Conservation (phyloP, 768 basidiomycete genomes). For the Pisolithus albus region DNA sequence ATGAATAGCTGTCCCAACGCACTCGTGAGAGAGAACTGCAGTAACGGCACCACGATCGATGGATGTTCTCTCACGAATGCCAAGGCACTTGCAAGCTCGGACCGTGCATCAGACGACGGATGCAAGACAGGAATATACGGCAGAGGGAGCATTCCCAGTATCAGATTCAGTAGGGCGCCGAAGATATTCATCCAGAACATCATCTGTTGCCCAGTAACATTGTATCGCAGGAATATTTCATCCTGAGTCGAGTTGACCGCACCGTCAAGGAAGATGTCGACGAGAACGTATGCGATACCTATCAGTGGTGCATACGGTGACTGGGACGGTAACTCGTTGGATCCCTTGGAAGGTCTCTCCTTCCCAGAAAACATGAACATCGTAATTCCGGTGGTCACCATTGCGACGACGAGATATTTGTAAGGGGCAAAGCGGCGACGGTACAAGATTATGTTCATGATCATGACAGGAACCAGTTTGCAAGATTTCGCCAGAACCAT, state of each 20-base stretch:
- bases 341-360: constrained; percentile 37
- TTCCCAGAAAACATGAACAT: constrained; percentile 89
- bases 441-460: constrained; percentile 95
- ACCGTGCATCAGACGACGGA: constrained; percentile 50
- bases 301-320: constrained; percentile 54
- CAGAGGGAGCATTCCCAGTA: constrained; percentile 67
- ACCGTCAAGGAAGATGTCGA: constrained; percentile 90
- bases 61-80: constrained; percentile 77
- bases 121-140: constrained; percentile 80
- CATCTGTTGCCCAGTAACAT: constrained; percentile 89
- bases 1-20: constrained; percentile 96
- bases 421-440: constrained; percentile 86
- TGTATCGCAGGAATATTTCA: constrained; percentile 80
- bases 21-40: constrained; percentile 83
- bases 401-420: constrained; percentile 92
- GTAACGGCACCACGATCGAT: constrained; percentile 59
- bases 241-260: constrained; percentile 95
- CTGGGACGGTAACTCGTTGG: constrained; percentile 28
- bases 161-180: constrained; percentile 64
- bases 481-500: constrained; percentile 99
- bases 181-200: constrained; percentile 97
- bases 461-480: constrained; percentile 97
- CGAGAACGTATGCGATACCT: constrained; percentile 67
- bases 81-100: constrained; percentile 63
- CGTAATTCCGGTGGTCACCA: constrained; percentile 88